Percentiles rank a stretch among this genome's conserved stretches.
These are phyloP conservation scores for Phialophora expanda DNA, from an alignment of 2,329 filamentous ascomycete species.

Conservation along the genomic window DNA sequence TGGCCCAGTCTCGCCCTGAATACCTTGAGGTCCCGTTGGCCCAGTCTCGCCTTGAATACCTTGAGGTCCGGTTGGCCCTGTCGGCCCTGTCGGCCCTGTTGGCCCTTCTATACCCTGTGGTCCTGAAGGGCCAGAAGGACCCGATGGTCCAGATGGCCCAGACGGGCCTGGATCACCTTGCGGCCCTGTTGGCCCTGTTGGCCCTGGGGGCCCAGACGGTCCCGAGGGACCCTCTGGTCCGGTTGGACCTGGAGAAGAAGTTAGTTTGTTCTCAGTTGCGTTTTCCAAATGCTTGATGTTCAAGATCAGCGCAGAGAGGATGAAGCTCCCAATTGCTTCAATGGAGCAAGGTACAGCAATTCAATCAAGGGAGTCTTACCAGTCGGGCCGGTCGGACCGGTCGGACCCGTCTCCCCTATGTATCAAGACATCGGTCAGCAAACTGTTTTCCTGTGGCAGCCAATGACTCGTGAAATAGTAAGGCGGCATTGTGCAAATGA, in stretches of 20 bases:
- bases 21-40: neutral
- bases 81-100: too few relatives aligned
- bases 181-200: too few relatives aligned
- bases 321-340: too few relatives aligned
- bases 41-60: too few relatives aligned
- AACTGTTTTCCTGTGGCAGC: neutral
- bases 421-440: neutral
- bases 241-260: neutral
- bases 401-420: neutral
- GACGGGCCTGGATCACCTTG: too few relatives aligned
- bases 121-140: neutral
- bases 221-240: too few relatives aligned
- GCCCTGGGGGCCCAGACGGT: too few relatives aligned
- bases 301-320: too few relatives aligned
- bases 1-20: neutral
- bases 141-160: too few relatives aligned
- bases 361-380: neutral
- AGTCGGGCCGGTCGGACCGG: neutral
- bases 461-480: neutral
- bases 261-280: neutral
- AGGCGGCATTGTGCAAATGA: neutral
- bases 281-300: neutral
- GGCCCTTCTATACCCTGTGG: neutral
- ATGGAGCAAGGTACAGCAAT: neutral
- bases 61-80: neutral